phyloP scores from a whole-genome alignment of 345 rosid genomes.

The Brassica carinata region DNA sequence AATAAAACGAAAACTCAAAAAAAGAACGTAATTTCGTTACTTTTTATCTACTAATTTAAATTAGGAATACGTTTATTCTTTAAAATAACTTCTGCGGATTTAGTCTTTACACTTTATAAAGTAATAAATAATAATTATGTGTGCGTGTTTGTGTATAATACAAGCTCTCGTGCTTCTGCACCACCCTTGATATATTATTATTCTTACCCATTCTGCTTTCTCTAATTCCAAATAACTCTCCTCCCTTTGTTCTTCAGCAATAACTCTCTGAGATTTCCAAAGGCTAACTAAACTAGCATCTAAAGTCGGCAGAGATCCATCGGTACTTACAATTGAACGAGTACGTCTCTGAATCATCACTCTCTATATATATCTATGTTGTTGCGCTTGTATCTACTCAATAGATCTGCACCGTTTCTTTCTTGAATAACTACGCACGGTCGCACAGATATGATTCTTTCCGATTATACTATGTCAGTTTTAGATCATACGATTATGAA shows the following conservation, averaged over 20 bases:
- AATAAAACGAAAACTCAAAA: too few species aligned
- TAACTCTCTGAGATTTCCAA: neutral
- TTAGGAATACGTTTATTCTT: conserved; percentile 39
- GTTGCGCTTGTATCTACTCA: conserved; percentile 3
- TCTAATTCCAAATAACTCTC: neutral
- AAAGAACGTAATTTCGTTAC: conserved; percentile 30
- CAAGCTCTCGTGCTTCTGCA: conserved; percentile 40
- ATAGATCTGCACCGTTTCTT: conserved; percentile 33
- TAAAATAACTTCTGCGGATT: conserved; percentile 33
- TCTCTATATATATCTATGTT: neutral
- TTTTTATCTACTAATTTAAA: conserved; percentile 21
- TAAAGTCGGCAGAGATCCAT: conserved; percentile 19
- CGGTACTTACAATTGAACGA: neutral
- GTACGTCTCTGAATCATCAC: conserved; percentile 20
- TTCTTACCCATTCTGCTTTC: conserved; percentile 27
- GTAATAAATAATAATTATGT: neutral
- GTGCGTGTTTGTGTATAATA: conserved; percentile 18
- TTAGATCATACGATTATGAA: neutral
- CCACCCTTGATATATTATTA: conserved; percentile 32
- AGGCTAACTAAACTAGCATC: neutral
- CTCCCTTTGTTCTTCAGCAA: conserved; percentile 15
- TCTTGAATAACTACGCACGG: conserved; percentile 13
- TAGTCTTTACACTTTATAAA: conserved; percentile 32
- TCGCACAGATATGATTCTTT: neutral
- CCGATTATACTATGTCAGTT: conserved; percentile 12